Conservation (phyloP, 345 rosid genomes). For the Theobroma cacao region DNA sequence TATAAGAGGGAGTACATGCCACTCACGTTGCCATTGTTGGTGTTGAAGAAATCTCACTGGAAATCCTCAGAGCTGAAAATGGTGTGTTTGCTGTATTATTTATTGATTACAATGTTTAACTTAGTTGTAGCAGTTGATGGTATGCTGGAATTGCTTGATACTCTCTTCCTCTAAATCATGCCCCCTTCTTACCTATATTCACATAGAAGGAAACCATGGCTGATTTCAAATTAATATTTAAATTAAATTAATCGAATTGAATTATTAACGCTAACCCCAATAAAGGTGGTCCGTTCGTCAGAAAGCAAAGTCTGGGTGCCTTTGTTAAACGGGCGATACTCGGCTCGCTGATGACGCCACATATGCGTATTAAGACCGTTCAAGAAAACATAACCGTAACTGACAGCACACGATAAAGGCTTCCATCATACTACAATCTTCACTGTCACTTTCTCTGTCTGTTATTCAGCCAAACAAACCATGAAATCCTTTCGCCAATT, state of each 20-base stretch:
- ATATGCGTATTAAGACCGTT: conserved; percentile 2
- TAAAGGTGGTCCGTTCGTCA: neutral
- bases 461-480: neutral
- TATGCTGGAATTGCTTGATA: neutral
- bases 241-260: no score
- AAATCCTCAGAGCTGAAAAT: neutral
- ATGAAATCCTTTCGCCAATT: conserved; percentile 41
- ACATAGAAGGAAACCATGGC: no score
- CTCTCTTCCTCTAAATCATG: no score
- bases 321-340: conserved; percentile 5
- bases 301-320: conserved; percentile 10
- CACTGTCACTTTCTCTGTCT: neutral
- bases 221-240: no score
- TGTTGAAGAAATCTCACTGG: neutral
- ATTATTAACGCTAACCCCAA: no score
- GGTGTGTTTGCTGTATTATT: neutral
- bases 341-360: neutral
- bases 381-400: neutral
- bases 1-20: neutral
- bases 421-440: neutral
- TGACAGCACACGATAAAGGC: neutral
- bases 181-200: no score
- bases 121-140: neutral
- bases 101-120: neutral
- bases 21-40: neutral